A percentile compares a stretch with the other conserved stretches of the same genome.
These are phyloP conservation scores for Zygosaccharomyces rouxii DNA, from an alignment of 805 yeast genomes.

Conservation along the genomic window DNA sequence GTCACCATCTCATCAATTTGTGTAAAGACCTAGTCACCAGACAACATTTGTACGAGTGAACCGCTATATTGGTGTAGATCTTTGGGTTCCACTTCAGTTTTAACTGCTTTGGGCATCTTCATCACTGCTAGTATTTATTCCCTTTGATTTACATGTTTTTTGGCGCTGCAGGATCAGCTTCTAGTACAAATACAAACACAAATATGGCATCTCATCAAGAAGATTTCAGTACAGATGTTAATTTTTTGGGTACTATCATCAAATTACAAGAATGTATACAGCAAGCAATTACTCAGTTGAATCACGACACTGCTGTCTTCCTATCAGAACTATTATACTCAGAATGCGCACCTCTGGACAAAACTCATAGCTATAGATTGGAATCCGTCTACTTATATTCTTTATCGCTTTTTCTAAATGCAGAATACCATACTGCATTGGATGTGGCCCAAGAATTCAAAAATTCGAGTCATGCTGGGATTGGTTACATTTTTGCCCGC, in stretches of 20 bases:
- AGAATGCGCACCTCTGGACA: constrained; percentile 31
- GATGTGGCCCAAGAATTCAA: constrained; percentile 38
- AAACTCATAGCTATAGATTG: constrained; percentile 36
- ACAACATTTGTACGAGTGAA: not conserved
- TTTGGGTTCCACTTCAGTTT: not conserved
- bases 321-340: constrained; percentile 79
- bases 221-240: constrained; percentile 11
- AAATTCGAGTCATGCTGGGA: constrained; percentile 55
- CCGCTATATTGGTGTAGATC: not conserved
- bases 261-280: constrained; percentile 19
- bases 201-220: constrained; percentile 6
- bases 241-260: constrained; percentile 11
- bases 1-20: constrained; percentile 4
- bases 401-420: constrained; percentile 55
- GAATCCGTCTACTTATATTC: constrained; percentile 70
- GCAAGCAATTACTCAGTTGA: constrained; percentile 26
- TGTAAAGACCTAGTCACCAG: not conserved
- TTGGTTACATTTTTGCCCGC: constrained; percentile 69
- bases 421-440: constrained; percentile 59
- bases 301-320: constrained; percentile 67
- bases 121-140: not conserved
- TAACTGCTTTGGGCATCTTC: not conserved
- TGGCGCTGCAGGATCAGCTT: constrained; percentile 8
- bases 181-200: constrained; percentile 7
- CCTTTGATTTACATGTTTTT: constrained; percentile 7